phyloP scores from a whole-genome alignment of 2,329 filamentous ascomycete species.

The Fusarium tricinctum region DNA sequence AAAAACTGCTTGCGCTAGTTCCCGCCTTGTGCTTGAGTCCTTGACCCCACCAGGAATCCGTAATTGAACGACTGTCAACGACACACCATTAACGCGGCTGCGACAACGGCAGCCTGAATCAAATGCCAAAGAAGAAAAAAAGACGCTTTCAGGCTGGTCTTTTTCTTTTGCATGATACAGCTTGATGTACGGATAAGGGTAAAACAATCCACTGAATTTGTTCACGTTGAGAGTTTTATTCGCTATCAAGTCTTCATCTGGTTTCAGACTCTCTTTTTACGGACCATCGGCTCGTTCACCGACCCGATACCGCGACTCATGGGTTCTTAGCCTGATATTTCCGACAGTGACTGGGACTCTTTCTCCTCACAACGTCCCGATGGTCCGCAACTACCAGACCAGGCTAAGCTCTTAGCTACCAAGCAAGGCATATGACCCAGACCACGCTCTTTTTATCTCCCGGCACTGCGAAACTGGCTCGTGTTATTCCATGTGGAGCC shows the following conservation, averaged over 20 bases:
- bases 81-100: conserved; percentile 50
- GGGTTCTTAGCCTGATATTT: conserved; percentile 24
- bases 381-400: conserved; percentile 26
- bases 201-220: neutral
- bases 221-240: neutral
- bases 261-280: conserved; percentile 1
- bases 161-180: conserved; percentile 1
- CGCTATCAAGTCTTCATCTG: neutral
- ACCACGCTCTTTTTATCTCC: conserved; percentile 12
- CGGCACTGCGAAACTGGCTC: conserved; percentile 33
- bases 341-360: conserved; percentile 5
- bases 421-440: conserved; percentile 18
- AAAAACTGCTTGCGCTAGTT: conserved; percentile 49
- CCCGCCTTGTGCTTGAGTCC: conserved; percentile 45
- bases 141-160: conserved; percentile 22
- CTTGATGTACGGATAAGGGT: conserved; percentile 10
- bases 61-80: conserved; percentile 48
- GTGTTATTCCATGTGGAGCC: conserved; percentile 32
- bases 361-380: conserved; percentile 23
- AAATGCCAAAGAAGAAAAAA: neutral
- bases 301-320: conserved; percentile 34
- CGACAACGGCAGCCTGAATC: conserved; percentile 27
- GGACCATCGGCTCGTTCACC: conserved; percentile 34
- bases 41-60: conserved; percentile 30
- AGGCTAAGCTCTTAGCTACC: conserved; percentile 32